Base-by-base conservation (phyloP, 768 basidiomycete species). In the Calocybe indica region DNA sequence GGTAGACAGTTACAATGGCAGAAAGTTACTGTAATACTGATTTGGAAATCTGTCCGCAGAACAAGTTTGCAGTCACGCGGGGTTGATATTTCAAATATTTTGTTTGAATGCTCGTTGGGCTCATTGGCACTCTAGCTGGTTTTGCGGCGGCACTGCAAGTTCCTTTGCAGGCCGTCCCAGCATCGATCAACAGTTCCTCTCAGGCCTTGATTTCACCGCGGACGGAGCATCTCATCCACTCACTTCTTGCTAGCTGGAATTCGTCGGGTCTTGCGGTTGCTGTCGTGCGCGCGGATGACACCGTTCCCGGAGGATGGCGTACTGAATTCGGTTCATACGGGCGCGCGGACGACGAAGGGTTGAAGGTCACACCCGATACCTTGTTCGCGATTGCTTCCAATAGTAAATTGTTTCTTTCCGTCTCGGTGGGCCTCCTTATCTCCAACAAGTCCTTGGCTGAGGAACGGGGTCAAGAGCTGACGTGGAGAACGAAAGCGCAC, bases 321-420 rank as follows among this genome's bases (percentile, higher is more conserved):
- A 58, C 64, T 30, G 71, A 74, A 49, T 72, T 67, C 41, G 66
- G 65, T 0, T 64, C 63, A 1, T 71, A 67, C 52, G 71, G 73
- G 2, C 49, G 58, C 11, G 70, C 69, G 7, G 53, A 62, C 5
- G 63, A 51, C 0, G 62, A 66, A 31, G 66, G 64, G 1, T 49
- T 64, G 0, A 68, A 67, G 6, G 59, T 74, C 2, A 71, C 68
- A 1, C 70, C 71, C 0, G 71, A 73, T 48, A 69, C 73, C 1
- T 45, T 75, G 5, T 73, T 72, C 45, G 69, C 69, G 5, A 72
- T 75, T 47, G 72, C 72, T 13, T 73, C 71, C 0, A 71, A 73
- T 55, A 68, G 64, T 62, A 73, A 73, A 52, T 58, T 72, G 1
- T 72, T 73, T 45, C 57, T 69, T 2, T 57, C 72, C 1, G 47